These are phyloP conservation scores for Aureobasidium sp. DNA, from an alignment of 2,329 filamentous ascomycete species.

Conservation along the genomic window DNA sequence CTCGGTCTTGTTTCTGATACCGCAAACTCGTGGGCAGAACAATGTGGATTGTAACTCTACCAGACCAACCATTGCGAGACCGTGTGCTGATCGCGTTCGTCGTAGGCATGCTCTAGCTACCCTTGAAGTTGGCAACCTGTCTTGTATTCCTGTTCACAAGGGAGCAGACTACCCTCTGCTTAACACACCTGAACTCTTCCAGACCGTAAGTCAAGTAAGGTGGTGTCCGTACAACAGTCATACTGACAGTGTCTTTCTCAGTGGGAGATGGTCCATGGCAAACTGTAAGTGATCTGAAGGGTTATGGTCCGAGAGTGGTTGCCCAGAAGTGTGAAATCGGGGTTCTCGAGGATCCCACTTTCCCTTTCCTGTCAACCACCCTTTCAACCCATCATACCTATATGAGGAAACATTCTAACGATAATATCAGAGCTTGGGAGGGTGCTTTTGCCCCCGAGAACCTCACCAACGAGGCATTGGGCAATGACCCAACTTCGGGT, in stretches of 20 bases:
- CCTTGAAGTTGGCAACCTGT: conserved; percentile 38
- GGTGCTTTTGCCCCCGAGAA: conserved; percentile 39
- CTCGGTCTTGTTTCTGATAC: conserved; percentile 36
- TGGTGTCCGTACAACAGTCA: neutral
- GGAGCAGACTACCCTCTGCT: conserved; percentile 41
- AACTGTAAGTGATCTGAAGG: conserved; percentile 20
- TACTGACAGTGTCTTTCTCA: neutral
- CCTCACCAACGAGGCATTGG: conserved; percentile 32
- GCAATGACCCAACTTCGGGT: conserved; percentile 39
- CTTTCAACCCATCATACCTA: no score
- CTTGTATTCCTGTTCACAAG: conserved; percentile 41
- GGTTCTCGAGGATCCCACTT: neutral
- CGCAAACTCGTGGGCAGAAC: conserved; percentile 38
- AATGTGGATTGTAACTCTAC: conserved; percentile 27
- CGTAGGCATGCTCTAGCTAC: conserved; percentile 36
- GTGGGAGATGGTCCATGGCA: conserved; percentile 38
- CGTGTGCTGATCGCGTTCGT: neutral
- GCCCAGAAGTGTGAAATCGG: neutral
- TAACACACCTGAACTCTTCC: conserved; percentile 36
- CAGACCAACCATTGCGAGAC: neutral
- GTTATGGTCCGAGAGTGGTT: neutral
- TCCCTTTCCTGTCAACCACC: no score
- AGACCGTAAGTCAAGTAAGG: conserved; percentile 19
- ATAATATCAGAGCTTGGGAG: conserved; percentile 30
- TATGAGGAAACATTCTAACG: neutral